Evolutionary conservation across 306 rosid species (phyloP).

Genomic region (Hippophae rhamnoides): DNA sequence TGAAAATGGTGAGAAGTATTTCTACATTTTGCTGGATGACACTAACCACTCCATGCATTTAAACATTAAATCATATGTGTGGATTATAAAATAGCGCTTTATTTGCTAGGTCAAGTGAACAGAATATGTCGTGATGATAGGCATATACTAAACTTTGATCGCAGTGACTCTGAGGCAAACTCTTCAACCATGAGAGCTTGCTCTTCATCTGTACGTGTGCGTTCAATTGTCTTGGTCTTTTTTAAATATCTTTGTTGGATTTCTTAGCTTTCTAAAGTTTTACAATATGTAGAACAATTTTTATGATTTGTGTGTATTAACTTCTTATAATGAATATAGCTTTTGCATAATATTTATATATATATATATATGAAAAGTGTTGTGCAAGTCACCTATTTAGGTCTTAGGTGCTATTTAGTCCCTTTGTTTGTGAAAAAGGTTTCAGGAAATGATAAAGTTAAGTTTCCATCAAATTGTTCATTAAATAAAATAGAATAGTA

Average conservation of each 20-base stretch:
- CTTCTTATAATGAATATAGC: too few species aligned
- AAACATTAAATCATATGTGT: neutral
- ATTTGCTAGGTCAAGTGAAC: constrained; percentile 39
- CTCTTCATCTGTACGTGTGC: constrained; percentile 54
- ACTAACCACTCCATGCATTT: constrained; percentile 2
- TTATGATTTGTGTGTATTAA: too few species aligned
- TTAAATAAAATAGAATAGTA: too few species aligned
- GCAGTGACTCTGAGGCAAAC: constrained; percentile 20
- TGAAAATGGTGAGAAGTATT: constrained; percentile 22
- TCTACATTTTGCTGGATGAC: constrained; percentile 5
- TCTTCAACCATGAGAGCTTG: constrained; percentile 51
- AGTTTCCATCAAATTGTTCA: too few species aligned
- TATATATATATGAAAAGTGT: too few species aligned
- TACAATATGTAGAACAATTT: too few species aligned
- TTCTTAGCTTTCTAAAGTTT: too few species aligned
- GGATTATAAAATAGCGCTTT: constrained; percentile 12
- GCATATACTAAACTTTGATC: constrained; percentile 19
- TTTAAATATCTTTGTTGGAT: neutral
- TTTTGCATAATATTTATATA: too few species aligned
- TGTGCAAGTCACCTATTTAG: too few species aligned
- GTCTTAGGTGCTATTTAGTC: too few species aligned
- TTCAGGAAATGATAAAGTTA: too few species aligned
- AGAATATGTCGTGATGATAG: constrained; percentile 29
- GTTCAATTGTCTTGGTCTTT: neutral
- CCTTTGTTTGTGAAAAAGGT: too few species aligned